Conservation (phyloP, 768 basidiomycete species). For the Boletus subparvulus region DNA sequence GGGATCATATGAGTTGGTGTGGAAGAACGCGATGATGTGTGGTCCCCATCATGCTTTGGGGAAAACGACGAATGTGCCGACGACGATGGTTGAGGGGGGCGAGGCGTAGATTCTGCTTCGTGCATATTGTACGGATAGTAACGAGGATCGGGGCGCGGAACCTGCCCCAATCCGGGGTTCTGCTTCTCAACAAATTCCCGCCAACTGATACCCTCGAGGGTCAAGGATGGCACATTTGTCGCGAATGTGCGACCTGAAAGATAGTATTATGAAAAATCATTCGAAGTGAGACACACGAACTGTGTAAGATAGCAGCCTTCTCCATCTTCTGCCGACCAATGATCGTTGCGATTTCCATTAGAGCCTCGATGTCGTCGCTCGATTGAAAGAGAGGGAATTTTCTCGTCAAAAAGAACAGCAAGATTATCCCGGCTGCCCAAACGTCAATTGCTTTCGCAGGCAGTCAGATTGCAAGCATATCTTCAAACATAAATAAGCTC, state of each 20-base stretch:
- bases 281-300: slow-evolving; percentile 45
- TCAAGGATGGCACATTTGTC: slow-evolving; percentile 84
- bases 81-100: slow-evolving; percentile 35
- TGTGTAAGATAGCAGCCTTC: slow-evolving; percentile 81
- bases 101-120: slow-evolving; percentile 27
- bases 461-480: slow-evolving; percentile 9
- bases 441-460: slow-evolving; percentile 79
- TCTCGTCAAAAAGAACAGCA: slow-evolving; percentile 86
- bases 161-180: slow-evolving; percentile 67
- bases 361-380: slow-evolving; percentile 89
- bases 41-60: slow-evolving; percentile 16
- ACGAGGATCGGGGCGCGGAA: slow-evolving; percentile 47
- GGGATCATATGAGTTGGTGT: slow-evolving; percentile 13
- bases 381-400: slow-evolving; percentile 96
- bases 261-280: slow-evolving; percentile 3
- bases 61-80: slow-evolving; percentile 30
- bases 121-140: slow-evolving; percentile 52
- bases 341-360: slow-evolving; percentile 91
- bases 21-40: slow-evolving; percentile 23
- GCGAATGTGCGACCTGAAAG: slow-evolving; percentile 78
- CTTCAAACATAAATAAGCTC: slow-evolving; percentile 26
- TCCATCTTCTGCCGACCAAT: slow-evolving; percentile 85
- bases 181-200: slow-evolving; percentile 69
- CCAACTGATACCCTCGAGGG: slow-evolving; percentile 67
- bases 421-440: slow-evolving; percentile 92